Conservation (phyloP, 192 early-diverging fungal species). For the Backusella psychrophila region DNA sequence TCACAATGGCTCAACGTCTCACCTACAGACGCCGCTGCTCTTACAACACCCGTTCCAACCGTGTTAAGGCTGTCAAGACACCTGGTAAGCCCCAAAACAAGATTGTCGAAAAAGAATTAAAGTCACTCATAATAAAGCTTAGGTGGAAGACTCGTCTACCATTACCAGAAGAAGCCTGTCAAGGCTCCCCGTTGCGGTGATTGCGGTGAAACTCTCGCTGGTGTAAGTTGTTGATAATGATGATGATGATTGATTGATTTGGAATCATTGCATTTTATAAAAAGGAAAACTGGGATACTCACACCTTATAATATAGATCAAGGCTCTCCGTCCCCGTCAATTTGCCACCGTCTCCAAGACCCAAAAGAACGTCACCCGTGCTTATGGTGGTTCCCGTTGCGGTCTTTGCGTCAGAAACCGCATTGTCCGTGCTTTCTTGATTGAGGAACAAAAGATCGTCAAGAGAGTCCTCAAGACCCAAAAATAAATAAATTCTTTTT, state of each 20-base stretch:
- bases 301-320: background rate
- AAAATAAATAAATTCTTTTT: conserved; percentile 11
- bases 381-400: conserved; percentile 98
- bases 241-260: too few relatives aligned
- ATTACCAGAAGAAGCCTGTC: conserved; percentile 92
- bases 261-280: background rate
- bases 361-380: conserved; percentile 91
- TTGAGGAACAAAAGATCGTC: conserved; percentile 99
- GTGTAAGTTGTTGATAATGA: conserved; percentile 77
- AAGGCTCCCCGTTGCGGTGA: conserved; percentile 95
- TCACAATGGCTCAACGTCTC: conserved; percentile 73
- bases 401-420: conserved; percentile 73
- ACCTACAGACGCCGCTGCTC: conserved; percentile 83
- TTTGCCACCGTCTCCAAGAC: conserved; percentile 89
- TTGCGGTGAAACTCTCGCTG: conserved; percentile 87
- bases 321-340: conserved; percentile 86
- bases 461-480: conserved; percentile 96
- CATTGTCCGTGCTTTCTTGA: conserved; percentile 97
- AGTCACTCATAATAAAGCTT: background rate
- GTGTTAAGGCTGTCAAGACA: conserved; percentile 83
- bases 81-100: conserved; percentile 49
- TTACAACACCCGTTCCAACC: conserved; percentile 92
- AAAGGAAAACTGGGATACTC: too few relatives aligned
- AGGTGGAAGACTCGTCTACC: conserved; percentile 89
- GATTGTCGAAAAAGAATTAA: too few relatives aligned